Percentiles rank a stretch among this genome's conserved stretches.
phyloP scores from a whole-genome alignment of 306 rosid genomes.

The Pterocarpus santalinus region DNA sequence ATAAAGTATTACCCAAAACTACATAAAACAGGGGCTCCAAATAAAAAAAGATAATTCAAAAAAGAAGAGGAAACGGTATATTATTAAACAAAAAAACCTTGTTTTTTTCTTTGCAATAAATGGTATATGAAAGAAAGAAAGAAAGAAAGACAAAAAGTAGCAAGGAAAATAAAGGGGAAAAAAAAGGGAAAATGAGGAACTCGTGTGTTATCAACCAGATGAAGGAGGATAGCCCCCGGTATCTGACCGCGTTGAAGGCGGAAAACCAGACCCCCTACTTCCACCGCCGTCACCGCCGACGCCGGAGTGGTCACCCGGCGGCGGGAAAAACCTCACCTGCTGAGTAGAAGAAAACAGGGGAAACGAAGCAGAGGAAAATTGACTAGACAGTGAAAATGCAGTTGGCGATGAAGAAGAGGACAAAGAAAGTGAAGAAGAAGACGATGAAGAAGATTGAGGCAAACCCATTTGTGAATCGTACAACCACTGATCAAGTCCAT shows the following conservation, averaged over 20 bases:
- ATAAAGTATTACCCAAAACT: constrained; percentile 1
- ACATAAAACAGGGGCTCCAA: constrained; percentile 2
- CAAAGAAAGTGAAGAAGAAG: constrained; percentile 35
- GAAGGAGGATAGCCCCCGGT: constrained; percentile 65
- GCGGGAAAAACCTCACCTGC: constrained; percentile 52
- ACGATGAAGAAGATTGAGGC: constrained; percentile 54
- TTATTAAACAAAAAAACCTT: neutral
- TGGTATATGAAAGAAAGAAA: constrained; percentile 24
- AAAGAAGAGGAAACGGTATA: neutral
- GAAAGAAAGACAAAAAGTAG: neutral
- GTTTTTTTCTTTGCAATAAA: constrained; percentile 15
- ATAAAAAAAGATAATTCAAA: neutral
- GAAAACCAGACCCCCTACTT: constrained; percentile 42
- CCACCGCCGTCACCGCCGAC: constrained; percentile 1
- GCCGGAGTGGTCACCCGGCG: constrained; percentile 48
- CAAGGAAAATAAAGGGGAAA: neutral
- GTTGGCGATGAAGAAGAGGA: constrained; percentile 50
- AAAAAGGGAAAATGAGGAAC: neutral
- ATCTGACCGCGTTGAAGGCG: constrained; percentile 70
- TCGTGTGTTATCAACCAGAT: constrained; percentile 53
- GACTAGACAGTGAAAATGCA: constrained; percentile 52
- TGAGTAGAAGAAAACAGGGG: constrained; percentile 67
- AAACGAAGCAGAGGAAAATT: constrained; percentile 65
- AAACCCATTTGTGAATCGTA: constrained; percentile 64
- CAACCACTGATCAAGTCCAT: constrained; percentile 67